Percentiles rank a stretch among this genome's conserved stretches.
Conservation (phyloP, 78 protist genomes). For the Planoprotostelium fungivorum region DNA sequence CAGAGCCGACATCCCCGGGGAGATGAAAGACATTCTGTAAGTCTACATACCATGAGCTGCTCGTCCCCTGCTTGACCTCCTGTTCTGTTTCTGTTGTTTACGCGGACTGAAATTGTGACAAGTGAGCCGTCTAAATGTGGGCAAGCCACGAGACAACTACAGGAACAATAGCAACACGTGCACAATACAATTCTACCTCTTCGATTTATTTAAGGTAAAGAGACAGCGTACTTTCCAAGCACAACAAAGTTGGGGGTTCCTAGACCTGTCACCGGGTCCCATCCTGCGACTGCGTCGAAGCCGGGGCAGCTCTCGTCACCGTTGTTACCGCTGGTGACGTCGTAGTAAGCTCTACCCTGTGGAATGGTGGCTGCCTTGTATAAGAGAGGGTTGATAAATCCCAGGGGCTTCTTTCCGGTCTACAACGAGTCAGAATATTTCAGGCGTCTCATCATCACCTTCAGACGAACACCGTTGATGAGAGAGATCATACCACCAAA, state of each 20-base stretch:
- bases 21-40: no score
- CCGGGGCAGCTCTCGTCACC: not conserved
- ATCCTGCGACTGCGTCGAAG: slow-evolving; percentile 5
- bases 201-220: not conserved
- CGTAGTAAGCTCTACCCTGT: slow-evolving; percentile 16
- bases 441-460: not conserved
- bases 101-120: no score
- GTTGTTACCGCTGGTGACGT: slow-evolving; percentile 54
- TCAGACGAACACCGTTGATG: slow-evolving; percentile 33
- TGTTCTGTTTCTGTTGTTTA: no score
- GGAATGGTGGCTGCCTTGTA: not conserved
- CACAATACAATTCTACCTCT: no score
- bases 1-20: no score
- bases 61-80: no score
- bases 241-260: slow-evolving; percentile 28
- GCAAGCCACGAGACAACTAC: no score
- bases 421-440: slow-evolving; percentile 2
- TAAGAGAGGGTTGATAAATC: slow-evolving; percentile 51
- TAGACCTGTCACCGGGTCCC: slow-evolving; percentile 55
- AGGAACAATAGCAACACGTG: no score
- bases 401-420: slow-evolving; percentile 26
- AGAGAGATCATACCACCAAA: slow-evolving; percentile 47
- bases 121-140: no score
- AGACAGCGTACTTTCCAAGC: not conserved
- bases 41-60: no score